Conservation (phyloP, 352 stramenopile genomes). For the Phytophthora foliorum region DNA sequence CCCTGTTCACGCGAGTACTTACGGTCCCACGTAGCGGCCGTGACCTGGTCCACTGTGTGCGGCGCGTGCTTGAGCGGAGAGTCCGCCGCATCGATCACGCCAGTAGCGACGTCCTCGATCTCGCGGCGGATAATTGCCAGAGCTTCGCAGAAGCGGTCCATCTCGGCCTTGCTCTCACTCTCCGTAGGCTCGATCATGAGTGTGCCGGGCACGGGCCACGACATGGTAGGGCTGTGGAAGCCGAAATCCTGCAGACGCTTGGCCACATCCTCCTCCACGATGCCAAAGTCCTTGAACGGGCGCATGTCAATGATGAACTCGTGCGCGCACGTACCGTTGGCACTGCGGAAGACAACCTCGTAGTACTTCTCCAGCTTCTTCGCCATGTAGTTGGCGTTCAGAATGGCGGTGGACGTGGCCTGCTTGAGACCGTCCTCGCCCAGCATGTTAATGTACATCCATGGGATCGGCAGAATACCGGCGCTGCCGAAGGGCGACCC, state of each 20-base stretch:
- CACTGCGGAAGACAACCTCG: slow-evolving; percentile 96
- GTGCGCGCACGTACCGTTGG: slow-evolving; percentile 98
- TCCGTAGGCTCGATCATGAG: slow-evolving; percentile 99
- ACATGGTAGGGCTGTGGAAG: slow-evolving; percentile 99
- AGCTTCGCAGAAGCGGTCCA: slow-evolving; percentile 98
- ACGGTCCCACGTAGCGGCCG: slow-evolving; percentile 94
- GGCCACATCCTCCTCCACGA: slow-evolving; percentile 98
- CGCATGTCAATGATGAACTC: slow-evolving; percentile 99
- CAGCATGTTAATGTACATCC: slow-evolving; percentile 99
- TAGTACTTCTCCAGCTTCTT: slow-evolving; percentile 95
- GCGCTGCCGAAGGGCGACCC: slow-evolving; percentile 98
- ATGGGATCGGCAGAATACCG: slow-evolving; percentile 99
- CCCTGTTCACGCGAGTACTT: slow-evolving; percentile 95
- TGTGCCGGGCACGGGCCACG: slow-evolving; percentile 98
- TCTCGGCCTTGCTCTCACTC: slow-evolving; percentile 97
- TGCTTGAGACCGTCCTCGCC: slow-evolving; percentile 96
- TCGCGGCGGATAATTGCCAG: slow-evolving; percentile 97
- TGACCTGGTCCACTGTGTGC: slow-evolving; percentile 96
- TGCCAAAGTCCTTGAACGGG: slow-evolving; percentile 95
- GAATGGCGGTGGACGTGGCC: slow-evolving; percentile 95
- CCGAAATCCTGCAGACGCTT: slow-evolving; percentile 99
- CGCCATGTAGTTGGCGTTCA: slow-evolving; percentile 99
- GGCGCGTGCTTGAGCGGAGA: slow-evolving; percentile 98
- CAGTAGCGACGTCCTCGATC: slow-evolving; percentile 97
- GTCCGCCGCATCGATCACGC: slow-evolving; percentile 91